Evolutionary conservation across 1,284 basidiomycete genomes (phyloP).

Genomic region (Moesziomyces sp.): DNA sequence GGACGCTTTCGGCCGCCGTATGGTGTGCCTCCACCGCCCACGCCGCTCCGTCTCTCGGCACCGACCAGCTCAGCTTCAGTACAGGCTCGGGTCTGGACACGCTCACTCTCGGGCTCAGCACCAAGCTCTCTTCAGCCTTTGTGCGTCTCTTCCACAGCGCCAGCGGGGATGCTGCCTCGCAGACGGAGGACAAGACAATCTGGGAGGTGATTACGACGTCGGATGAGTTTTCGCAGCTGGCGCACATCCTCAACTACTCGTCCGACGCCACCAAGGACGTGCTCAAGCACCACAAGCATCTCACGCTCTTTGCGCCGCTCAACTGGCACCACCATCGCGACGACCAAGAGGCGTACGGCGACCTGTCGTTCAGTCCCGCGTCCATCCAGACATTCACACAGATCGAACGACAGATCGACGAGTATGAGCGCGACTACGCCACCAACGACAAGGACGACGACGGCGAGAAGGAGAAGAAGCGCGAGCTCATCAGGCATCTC

Average conservation of each 20-base stretch:
- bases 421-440: conserved; percentile 25
- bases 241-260: conserved; percentile 58
- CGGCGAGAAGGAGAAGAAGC: conserved; percentile 72
- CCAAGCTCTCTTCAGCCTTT: conserved; percentile 31
- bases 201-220: conserved; percentile 51
- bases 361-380: conserved; percentile 24
- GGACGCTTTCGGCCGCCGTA: conserved; percentile 11
- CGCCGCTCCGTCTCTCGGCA: conserved; percentile 29
- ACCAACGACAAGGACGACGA: conserved; percentile 67
- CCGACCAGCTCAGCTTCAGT: conserved; percentile 18
- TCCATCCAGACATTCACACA: conserved; percentile 36
- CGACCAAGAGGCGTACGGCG: not conserved
- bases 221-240: conserved; percentile 50
- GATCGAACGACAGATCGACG: conserved; percentile 40
- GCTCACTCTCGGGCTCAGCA: conserved; percentile 23
- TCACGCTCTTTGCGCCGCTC: conserved; percentile 58
- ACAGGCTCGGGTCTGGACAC: conserved; percentile 23
- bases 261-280: conserved; percentile 53
- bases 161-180: not conserved
- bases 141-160: conserved; percentile 7
- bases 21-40: conserved; percentile 8
- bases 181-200: conserved; percentile 41
- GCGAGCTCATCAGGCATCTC: conserved; percentile 71
- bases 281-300: conserved; percentile 38
- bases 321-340: conserved; percentile 54